A percentile compares a stretch with the other conserved stretches of the same genome.
These are phyloP conservation scores for Hapsidospora chrysogenum DNA, from an alignment of 495 filamentous ascomycete genomes.

Conservation along the genomic window DNA sequence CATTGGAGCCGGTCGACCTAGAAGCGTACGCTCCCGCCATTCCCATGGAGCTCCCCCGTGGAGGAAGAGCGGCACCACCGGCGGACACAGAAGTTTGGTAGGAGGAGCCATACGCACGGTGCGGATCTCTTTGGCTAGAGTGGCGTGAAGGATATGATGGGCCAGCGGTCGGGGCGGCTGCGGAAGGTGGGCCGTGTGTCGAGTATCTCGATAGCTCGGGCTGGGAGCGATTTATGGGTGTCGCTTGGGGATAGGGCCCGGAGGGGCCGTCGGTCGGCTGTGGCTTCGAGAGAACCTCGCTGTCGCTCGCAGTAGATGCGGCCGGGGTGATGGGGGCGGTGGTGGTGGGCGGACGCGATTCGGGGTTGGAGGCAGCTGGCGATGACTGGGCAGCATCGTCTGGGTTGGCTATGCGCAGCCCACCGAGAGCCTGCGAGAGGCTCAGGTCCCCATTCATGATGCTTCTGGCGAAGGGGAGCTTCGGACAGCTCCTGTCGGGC, in stretches of 20 bases:
- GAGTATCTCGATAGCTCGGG: neutral
- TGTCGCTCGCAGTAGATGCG: neutral
- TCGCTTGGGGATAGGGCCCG: too few species aligned
- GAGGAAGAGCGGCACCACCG: conserved; percentile 42
- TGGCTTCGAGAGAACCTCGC: too few species aligned
- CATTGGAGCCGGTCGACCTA: conserved; percentile 17
- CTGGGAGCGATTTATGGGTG: too few species aligned
- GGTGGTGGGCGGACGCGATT: neutral
- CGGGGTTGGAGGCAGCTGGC: conserved; percentile 13
- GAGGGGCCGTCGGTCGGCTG: too few species aligned
- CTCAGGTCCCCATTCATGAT: conserved; percentile 85
- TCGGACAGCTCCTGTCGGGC: too few species aligned
- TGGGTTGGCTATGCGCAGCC: conserved; percentile 92
- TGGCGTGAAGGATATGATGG: conserved; percentile 45
- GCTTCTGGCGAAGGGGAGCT: neutral
- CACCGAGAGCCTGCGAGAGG: conserved; percentile 82
- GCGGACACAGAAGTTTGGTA: conserved; percentile 22
- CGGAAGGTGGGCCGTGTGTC: neutral
- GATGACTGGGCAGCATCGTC: conserved; percentile 56
- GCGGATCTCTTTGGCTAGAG: conserved; percentile 51
- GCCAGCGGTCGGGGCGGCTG: neutral
- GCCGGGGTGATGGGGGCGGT: neutral
- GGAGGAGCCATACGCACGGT: too few species aligned
- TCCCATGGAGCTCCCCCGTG: conserved; percentile 50
- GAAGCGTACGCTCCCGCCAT: conserved; percentile 32